phyloP scores from a whole-genome alignment of 2,329 filamentous ascomycete species.

The Cladobotryum protrusum region DNA sequence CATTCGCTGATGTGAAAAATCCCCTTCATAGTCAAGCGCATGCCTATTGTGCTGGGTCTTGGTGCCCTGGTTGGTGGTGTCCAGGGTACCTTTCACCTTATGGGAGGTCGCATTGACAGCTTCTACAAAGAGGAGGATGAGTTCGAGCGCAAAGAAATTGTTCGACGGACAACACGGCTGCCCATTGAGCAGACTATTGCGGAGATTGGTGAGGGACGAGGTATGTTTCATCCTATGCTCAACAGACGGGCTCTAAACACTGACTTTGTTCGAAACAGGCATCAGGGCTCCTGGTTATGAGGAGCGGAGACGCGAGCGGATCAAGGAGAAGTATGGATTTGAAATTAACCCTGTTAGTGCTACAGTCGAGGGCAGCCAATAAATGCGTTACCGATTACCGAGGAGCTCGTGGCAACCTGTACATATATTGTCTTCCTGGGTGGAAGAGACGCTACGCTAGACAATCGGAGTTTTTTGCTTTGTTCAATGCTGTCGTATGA shows the following conservation, averaged over 20 bases:
- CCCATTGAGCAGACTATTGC: slow-evolving; percentile 74
- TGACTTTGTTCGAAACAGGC: slow-evolving; percentile 42
- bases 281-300: slow-evolving; percentile 77
- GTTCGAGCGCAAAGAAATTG: slow-evolving; percentile 66
- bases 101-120: slow-evolving; percentile 53
- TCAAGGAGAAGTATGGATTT: slow-evolving; percentile 83
- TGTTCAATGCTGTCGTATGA: slow-evolving; percentile 11
- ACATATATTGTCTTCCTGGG: slow-evolving; percentile 31
- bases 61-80: slow-evolving; percentile 50
- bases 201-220: slow-evolving; percentile 80
- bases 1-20: neutral
- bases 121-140: slow-evolving; percentile 57
- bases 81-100: slow-evolving; percentile 61
- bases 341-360: slow-evolving; percentile 66
- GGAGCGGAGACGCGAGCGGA: slow-evolving; percentile 71
- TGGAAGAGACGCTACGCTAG: slow-evolving; percentile 32
- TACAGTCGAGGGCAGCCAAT: slow-evolving; percentile 39
- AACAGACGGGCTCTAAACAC: neutral
- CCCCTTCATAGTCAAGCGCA: slow-evolving; percentile 36
- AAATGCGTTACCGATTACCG: slow-evolving; percentile 22
- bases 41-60: slow-evolving; percentile 65
- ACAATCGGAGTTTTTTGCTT: slow-evolving; percentile 35
- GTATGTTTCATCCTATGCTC: slow-evolving; percentile 41
- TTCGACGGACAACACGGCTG: slow-evolving; percentile 68
- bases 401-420: slow-evolving; percentile 22